Base-by-base conservation (phyloP, 2,329 filamentous ascomycete genomes). In the Colletotrichum plurivorum region DNA sequence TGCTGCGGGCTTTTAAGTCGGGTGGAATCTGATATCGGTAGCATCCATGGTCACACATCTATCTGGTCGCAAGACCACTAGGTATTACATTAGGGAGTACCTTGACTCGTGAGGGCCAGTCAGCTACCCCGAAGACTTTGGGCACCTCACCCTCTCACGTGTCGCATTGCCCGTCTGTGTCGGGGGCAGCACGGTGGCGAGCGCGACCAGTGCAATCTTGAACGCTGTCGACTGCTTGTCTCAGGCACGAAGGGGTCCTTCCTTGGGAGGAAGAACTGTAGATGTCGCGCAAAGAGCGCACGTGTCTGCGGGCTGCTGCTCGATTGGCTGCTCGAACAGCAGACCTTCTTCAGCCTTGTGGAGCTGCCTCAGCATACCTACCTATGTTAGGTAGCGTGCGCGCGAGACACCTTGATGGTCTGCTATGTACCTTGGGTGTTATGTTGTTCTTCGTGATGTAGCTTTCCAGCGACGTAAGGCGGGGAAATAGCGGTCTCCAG, bases 321-420 rank as follows among this genome's bases (percentile, higher is more conserved):
- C 67, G 62, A 69, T 69, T 69, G 67, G 67, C 55, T 69, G 36
- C 20, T 54, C 15, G 13, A 13, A 10, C 43, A 36, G 31, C 31
- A 36, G 12, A 41, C 46, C 22, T 27, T 57, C 52, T 60, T 69
- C 66, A 69, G 67, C 67, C 67, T 61, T 67, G 62, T 69, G 62
- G 63, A 36, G 8, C 31, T 10, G 31, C 31, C 31, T 36, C 31
- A 36, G 13, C 15, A 6, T 43, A 15, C 41, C 6, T 41, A 41
- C 6, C 39, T 41, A 41, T 15, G 10, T 41, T 41, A 41, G 10
- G 10, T 41, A 41, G 10, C 39, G 20, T 22, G 41, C 16, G 36
- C 45, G 22, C 20, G 43, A 41, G 16, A 25, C 49, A 69, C 66
- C 66, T 66, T 69, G 66, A 69, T 69, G 66, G 55, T 16, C 55